Conservation (phyloP, 106 monocot genomes). For the Narthecium ossifragum region DNA sequence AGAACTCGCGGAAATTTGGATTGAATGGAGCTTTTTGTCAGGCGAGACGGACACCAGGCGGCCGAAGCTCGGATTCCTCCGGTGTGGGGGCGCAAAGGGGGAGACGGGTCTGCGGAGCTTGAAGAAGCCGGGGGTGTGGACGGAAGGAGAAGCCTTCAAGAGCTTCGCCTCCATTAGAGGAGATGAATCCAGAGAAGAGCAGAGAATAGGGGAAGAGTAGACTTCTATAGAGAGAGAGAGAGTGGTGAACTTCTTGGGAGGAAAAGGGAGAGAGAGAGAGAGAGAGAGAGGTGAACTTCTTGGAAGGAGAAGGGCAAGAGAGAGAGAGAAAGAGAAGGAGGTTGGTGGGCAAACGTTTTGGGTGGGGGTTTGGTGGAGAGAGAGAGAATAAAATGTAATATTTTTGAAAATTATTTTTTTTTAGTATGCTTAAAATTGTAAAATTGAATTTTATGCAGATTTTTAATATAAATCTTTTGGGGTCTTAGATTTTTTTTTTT, state of each 20-base stretch:
- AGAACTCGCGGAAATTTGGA: conserved; percentile 1
- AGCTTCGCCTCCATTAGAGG: conserved; percentile 2
- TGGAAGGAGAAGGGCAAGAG: too few species aligned
- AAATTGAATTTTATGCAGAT: too few species aligned
- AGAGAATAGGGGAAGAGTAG: too few species aligned
- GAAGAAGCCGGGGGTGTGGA: not conserved
- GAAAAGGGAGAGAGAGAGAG: not conserved
- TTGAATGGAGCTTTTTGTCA: not conserved
- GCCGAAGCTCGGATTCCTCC: not conserved
- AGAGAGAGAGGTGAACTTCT: too few species aligned
- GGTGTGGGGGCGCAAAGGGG: not conserved
- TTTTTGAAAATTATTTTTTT: too few species aligned
- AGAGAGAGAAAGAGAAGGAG: not conserved
- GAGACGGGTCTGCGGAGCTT: not conserved
- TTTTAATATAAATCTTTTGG: too few species aligned
- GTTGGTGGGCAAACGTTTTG: not conserved
- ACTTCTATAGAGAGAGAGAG: too few species aligned
- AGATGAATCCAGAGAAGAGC: too few species aligned
- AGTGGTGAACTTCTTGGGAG: not conserved
- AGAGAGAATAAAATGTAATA: too few species aligned
- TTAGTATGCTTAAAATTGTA: too few species aligned
- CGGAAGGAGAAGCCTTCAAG: not conserved
- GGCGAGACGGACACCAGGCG: not conserved
- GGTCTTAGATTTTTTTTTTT: too few species aligned
- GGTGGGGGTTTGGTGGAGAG: not conserved